phyloP scores from a whole-genome alignment of 768 basidiomycete species.

The Boletus reticulatus region DNA sequence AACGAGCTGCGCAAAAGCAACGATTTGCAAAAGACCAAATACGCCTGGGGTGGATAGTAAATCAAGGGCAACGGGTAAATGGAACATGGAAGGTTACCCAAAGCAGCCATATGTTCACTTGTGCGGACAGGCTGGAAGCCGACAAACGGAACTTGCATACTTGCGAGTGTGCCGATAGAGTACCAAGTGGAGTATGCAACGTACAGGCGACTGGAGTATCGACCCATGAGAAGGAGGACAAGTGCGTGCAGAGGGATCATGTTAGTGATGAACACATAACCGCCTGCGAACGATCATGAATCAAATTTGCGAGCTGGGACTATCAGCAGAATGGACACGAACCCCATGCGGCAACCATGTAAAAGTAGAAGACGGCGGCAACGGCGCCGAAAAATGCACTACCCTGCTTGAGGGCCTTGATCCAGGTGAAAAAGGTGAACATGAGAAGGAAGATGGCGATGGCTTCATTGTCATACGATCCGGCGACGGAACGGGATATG shows the following conservation, averaged over 20 bases:
- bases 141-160: conserved; percentile 99
- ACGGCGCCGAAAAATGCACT: conserved; percentile 89
- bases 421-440: conserved; percentile 98
- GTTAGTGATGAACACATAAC: conserved; percentile 99
- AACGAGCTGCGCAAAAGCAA: conserved; percentile 89
- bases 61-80: not conserved
- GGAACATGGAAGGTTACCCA: conserved; percentile 51
- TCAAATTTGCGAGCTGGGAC: conserved; percentile 4
- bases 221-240: conserved; percentile 94
- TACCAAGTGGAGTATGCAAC: conserved; percentile 98
- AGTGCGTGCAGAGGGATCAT: conserved; percentile 98
- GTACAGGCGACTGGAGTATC: conserved; percentile 89
- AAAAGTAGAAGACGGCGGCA: conserved; percentile 96
- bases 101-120: conserved; percentile 97
- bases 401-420: conserved; percentile 91
- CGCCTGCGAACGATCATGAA: conserved; percentile 49
- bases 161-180: conserved; percentile 92
- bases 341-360: conserved; percentile 99
- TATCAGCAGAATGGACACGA: conserved; percentile 19
- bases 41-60: conserved; percentile 56
- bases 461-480: conserved; percentile 99
- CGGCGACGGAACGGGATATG: conserved; percentile 98
- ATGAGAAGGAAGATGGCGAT: conserved; percentile 99
- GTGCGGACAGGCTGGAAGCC: conserved; percentile 98
- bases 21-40: conserved; percentile 93